Percentiles rank a stretch among this genome's conserved stretches.
phyloP scores from a whole-genome alignment of 108 stramenopile genomes.

The Cyclotella choctawhatcheeana region DNA sequence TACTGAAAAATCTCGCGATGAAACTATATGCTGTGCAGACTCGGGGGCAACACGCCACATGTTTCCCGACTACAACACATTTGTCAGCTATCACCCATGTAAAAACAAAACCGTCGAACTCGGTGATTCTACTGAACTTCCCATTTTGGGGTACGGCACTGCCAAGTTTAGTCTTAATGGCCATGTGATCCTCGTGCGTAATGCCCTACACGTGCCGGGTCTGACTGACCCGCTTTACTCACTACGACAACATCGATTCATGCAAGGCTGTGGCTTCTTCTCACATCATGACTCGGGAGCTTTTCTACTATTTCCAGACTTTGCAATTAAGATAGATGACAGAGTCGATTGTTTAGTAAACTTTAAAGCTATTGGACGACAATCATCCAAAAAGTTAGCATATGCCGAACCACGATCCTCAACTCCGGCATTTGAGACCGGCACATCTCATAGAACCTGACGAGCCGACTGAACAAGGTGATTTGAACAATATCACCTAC shows the following conservation, averaged over 20 bases:
- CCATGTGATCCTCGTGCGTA: neutral
- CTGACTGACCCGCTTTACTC: conserved; percentile 6
- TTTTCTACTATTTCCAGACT: neutral
- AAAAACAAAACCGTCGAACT: neutral
- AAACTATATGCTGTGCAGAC: neutral
- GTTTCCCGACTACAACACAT: neutral
- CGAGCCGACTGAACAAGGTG: neutral
- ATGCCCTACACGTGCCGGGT: conserved; percentile 6
- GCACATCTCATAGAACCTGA: neutral
- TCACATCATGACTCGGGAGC: neutral
- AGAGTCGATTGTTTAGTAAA: neutral
- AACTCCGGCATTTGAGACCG: neutral
- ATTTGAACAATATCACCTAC: no score
- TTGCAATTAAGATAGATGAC: conserved; percentile 1
- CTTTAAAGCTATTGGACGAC: conserved; percentile 6
- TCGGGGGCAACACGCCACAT: neutral
- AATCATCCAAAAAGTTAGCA: neutral
- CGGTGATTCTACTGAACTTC: conserved; percentile 1
- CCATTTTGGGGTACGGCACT: neutral
- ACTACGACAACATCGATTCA: neutral
- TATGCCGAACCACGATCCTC: neutral
- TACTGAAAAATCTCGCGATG: no score
- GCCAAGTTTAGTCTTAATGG: neutral
- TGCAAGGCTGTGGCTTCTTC: neutral
- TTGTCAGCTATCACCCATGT: neutral